These are phyloP conservation scores for Pyrus communis DNA, from an alignment of 306 rosid species.

Conservation along the genomic window DNA sequence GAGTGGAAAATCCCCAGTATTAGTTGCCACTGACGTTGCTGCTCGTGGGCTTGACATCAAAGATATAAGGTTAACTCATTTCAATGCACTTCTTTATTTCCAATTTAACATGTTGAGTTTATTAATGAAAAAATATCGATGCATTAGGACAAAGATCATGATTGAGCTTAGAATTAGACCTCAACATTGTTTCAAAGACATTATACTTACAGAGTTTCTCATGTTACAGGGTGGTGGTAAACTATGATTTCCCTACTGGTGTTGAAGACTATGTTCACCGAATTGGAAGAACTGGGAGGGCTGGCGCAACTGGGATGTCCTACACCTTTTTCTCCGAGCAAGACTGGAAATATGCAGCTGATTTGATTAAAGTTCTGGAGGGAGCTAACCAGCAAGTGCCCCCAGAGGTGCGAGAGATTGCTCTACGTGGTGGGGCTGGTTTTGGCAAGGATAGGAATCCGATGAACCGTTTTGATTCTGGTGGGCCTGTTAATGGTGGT, in stretches of 20 bases:
- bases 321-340: constrained; percentile 95
- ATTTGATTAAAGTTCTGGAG: constrained; percentile 87
- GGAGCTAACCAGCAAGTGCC: constrained; percentile 96
- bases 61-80: constrained; percentile 72
- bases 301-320: constrained; percentile 91
- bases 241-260: constrained; percentile 97
- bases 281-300: constrained; percentile 96
- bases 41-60: constrained; percentile 99
- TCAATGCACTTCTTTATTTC: not conserved
- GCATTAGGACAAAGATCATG: not conserved
- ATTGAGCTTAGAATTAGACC: not conserved
- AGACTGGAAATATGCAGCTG: constrained; percentile 93
- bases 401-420: constrained; percentile 74
- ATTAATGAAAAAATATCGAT: not conserved
- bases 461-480: constrained; percentile 52
- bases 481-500: constrained; percentile 19
- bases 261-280: constrained; percentile 97
- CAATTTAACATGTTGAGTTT: not conserved
- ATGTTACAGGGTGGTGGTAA: constrained; percentile 72
- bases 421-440: constrained; percentile 71
- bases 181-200: not conserved
- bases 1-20: constrained; percentile 80
- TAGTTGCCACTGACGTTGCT: constrained; percentile 99
- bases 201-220: not conserved
- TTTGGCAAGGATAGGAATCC: constrained; percentile 71